These are phyloP conservation scores for Immersiella caudata DNA, from an alignment of 495 filamentous ascomycete species.

Conservation along the genomic window DNA sequence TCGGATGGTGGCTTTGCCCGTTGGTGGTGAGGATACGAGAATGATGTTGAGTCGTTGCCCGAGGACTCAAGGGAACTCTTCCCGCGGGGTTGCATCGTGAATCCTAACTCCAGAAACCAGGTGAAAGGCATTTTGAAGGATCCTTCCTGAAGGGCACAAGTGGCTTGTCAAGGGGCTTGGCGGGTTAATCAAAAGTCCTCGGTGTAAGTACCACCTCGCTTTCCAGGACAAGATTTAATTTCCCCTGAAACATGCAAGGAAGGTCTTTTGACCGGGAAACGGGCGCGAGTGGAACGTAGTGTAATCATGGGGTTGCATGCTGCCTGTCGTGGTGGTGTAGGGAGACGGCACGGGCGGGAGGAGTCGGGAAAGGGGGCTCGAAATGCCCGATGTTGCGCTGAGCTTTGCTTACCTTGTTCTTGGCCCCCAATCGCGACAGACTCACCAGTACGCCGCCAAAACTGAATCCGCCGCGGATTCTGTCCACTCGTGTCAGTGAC, in stretches of 20 bases:
- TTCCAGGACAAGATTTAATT: background rate
- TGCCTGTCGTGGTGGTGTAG: background rate
- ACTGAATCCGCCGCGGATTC: no score
- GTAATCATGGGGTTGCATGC: background rate
- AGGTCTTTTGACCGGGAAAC: background rate
- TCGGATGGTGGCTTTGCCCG: background rate
- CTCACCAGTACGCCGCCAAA: no score
- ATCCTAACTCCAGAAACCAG: background rate
- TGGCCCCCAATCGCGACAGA: no score
- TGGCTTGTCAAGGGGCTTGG: no score
- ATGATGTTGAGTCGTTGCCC: background rate
- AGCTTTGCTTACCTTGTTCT: no score
- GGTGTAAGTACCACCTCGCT: background rate
- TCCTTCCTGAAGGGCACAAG: slow-evolving; percentile 1
- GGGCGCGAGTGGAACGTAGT: background rate
- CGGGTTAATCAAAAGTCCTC: background rate
- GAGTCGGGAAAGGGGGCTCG: background rate
- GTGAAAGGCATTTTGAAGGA: background rate
- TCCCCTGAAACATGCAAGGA: slow-evolving; percentile 1
- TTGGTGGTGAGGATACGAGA: background rate
- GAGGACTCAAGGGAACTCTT: background rate
- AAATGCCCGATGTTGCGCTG: background rate
- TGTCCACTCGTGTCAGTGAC: no score
- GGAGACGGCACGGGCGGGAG: background rate
- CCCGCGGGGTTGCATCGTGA: background rate